A percentile compares a stretch with the other conserved stretches of the same genome.
Conservation (phyloP, 352 stramenopile genomes). For the Phytopythium delawarense region DNA sequence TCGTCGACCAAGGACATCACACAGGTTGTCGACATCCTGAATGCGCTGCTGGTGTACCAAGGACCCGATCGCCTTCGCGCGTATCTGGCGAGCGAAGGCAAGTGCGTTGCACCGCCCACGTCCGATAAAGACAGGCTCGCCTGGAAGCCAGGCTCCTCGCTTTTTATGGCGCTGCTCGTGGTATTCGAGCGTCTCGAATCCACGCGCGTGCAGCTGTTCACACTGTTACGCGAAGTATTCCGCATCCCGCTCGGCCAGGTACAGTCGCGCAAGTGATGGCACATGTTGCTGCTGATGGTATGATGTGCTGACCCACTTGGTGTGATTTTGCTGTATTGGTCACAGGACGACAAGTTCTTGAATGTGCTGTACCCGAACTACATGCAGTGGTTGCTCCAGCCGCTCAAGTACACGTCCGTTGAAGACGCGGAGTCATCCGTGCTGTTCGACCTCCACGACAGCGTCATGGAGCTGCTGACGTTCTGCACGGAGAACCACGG, state of each 20-base stretch:
- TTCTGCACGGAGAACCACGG: constrained; percentile 82
- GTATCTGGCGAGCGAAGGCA: constrained; percentile 65
- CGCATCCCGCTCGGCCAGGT: constrained; percentile 63
- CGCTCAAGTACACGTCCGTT: constrained; percentile 54
- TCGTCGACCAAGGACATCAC: constrained; percentile 45
- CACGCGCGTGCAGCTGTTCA: constrained; percentile 61
- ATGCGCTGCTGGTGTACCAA: constrained; percentile 65
- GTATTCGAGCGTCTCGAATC: constrained; percentile 66
- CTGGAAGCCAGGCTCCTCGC: constrained; percentile 61
- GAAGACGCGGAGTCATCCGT: constrained; percentile 28
- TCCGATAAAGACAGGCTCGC: constrained; percentile 58
- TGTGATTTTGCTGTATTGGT: background rate
- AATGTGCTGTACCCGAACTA: constrained; percentile 86
- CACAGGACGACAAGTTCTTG: constrained; percentile 83
- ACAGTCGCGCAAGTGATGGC: constrained; percentile 7
- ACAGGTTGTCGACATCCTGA: constrained; percentile 62
- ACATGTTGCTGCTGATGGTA: background rate
- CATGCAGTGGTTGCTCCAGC: constrained; percentile 82
- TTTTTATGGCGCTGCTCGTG: constrained; percentile 67
- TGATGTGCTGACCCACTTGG: background rate
- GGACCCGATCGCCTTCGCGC: constrained; percentile 60
- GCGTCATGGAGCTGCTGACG: constrained; percentile 82
- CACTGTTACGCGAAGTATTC: constrained; percentile 70
- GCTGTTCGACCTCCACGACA: constrained; percentile 76
- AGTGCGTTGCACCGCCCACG: constrained; percentile 51